Evolutionary conservation across 1,139 yeast genomes (phyloP), one percentile per base, ranked within the genome.

Genomic region (Meyerozyma sp.): DNA sequence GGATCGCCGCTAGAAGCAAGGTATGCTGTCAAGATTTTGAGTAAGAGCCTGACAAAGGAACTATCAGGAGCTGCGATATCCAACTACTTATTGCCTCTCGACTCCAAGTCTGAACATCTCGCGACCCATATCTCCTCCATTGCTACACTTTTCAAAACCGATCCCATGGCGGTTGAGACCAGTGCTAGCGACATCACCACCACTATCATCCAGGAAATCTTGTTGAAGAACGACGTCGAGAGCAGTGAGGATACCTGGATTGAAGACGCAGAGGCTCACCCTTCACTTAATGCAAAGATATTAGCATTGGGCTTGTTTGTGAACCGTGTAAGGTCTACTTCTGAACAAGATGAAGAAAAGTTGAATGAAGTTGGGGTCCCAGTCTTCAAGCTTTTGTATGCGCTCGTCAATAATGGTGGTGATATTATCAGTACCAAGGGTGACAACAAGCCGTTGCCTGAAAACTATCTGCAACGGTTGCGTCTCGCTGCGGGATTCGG

Each of bases 361-460:
- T 42, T 56, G 58, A 44, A 27, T 48, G 66, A 51, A 49, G 60
- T 68, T 65, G 47, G 52, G 0, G 78, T 73, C 44, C 89, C 91
- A 8, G 81, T 86, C 0, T 62, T 88, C 47, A 86, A 84, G 51
- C 64, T 88, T 35, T 69, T 89, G 37, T 69, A 78, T 36, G 79
- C 91, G 2, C 66, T 86, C 29, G 78, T 90, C 40, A 79, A 82
- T 3, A 84, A 84, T 58, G 85, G 86, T 40, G 96, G 96, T n/a
- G 96, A 90, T 56, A 75, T 90, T 25, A 78, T 83, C 3, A 70
- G 76, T 25, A 71, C 72, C 23, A 68, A 69, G 39, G 54, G 72
- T 4, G 64, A 61, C 4, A 62, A 68, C 11, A 70, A 65, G 54
- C 81, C 84, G n/a, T 85, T 96, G 0, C 95, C 96, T 7, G 66